Percentiles rank a stretch among this genome's conserved stretches.
Conservation (phyloP, 2,329 filamentous ascomycete species). For the Tolypocladium ovalisporum region DNA sequence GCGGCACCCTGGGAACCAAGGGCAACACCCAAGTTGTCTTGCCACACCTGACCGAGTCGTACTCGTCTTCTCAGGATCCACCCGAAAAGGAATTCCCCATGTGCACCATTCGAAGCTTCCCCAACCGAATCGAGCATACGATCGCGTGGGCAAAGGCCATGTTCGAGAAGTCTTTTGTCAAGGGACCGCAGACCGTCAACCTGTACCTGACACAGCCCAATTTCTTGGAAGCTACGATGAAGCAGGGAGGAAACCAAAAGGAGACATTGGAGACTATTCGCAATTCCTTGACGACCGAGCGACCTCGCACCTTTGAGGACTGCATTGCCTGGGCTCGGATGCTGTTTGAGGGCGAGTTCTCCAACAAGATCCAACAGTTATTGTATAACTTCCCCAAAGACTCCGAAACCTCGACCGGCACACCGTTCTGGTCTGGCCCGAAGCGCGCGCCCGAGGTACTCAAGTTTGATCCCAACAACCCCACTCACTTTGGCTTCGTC, state of each 20-base stretch:
- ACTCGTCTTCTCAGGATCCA: slow-evolving; percentile 88
- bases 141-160: slow-evolving; percentile 96
- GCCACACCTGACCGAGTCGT: slow-evolving; percentile 86
- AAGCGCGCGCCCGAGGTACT: slow-evolving; percentile 91
- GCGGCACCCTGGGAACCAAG: slow-evolving; percentile 96
- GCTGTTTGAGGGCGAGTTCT: slow-evolving; percentile 93
- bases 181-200: slow-evolving; percentile 88
- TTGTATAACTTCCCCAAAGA: slow-evolving; percentile 97
- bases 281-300: slow-evolving; percentile 83
- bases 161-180: slow-evolving; percentile 90
- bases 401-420: slow-evolving; percentile 74
- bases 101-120: slow-evolving; percentile 95
- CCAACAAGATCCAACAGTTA: slow-evolving; percentile 91
- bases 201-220: slow-evolving; percentile 85
- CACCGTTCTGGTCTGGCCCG: slow-evolving; percentile 94
- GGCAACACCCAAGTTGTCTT: slow-evolving; percentile 96
- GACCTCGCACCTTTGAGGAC: slow-evolving; percentile 86
- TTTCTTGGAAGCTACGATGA: slow-evolving; percentile 76
- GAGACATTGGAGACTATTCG: slow-evolving; percentile 82
- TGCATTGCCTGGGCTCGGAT: slow-evolving; percentile 92
- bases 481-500: slow-evolving; percentile 80
- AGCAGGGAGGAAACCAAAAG: slow-evolving; percentile 92
- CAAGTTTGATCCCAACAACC: slow-evolving; percentile 76
- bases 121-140: slow-evolving; percentile 96
- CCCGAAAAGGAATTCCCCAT: slow-evolving; percentile 98